Percentiles rank a stretch among this genome's conserved stretches.
These are phyloP conservation scores for Myriosclerotinia curreyana DNA, from an alignment of 2,329 filamentous ascomycete species.

Conservation along the genomic window DNA sequence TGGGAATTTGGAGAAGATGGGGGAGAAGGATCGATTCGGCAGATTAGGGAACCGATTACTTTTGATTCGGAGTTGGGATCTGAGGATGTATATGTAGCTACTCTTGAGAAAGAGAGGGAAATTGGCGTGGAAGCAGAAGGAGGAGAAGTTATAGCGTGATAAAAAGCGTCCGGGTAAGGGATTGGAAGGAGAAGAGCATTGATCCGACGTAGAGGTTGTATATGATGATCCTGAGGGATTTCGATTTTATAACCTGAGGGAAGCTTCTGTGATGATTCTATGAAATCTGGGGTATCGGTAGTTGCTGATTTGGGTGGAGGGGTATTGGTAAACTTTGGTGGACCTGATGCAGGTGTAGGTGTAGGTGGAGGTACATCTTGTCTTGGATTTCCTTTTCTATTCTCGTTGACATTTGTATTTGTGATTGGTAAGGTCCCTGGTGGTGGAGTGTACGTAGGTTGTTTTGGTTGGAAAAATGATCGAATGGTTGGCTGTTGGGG, in stretches of 20 bases:
- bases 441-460: slow-evolving; percentile 46
- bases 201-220: slow-evolving; percentile 60
- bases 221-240: slow-evolving; percentile 49
- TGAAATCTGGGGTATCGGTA: slow-evolving; percentile 24
- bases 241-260: slow-evolving; percentile 52
- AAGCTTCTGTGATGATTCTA: slow-evolving; percentile 29
- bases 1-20: slow-evolving; percentile 7
- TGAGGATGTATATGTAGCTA: slow-evolving; percentile 49
- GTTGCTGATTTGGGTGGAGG: slow-evolving; percentile 25
- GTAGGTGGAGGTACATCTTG: slow-evolving; percentile 24
- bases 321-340: slow-evolving; percentile 5
- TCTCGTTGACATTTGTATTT: neutral
- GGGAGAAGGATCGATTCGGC: slow-evolving; percentile 53
- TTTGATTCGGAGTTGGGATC: slow-evolving; percentile 40
- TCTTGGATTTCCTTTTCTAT: neutral
- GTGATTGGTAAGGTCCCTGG: slow-evolving; percentile 33
- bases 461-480: slow-evolving; percentile 57
- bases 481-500: slow-evolving; percentile 54
- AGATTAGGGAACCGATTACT: slow-evolving; percentile 60
- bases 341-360: slow-evolving; percentile 30
- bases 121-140: slow-evolving; percentile 47
- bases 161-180: slow-evolving; percentile 62
- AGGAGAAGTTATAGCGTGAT: slow-evolving; percentile 50
- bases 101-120: slow-evolving; percentile 43
- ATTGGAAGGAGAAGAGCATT: slow-evolving; percentile 63